Percentiles rank a stretch among this genome's conserved stretches.
These are phyloP conservation scores for Coemansia sp. DNA, from an alignment of 192 early-diverging fungal genomes.

Conservation along the genomic window DNA sequence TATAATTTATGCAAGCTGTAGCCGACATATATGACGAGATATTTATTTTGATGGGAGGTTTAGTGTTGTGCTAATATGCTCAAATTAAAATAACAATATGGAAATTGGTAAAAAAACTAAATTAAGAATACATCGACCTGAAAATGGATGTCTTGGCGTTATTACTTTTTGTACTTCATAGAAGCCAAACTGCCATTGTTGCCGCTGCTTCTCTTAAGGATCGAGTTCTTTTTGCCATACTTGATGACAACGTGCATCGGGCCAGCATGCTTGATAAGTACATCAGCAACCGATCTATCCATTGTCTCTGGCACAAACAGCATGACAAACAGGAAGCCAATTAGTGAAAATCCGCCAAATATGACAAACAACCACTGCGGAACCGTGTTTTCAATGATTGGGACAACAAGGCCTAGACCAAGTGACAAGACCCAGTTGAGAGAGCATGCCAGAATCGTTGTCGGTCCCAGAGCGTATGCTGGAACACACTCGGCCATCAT, in stretches of 20 bases:
- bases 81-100: not conserved
- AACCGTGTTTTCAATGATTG: conserved; percentile 28
- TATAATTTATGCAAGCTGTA: too few relatives aligned
- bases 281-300: conserved; percentile 53
- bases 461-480: conserved; percentile 62
- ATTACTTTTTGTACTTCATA: not conserved
- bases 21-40: not conserved
- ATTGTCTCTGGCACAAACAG: conserved; percentile 74
- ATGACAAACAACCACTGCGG: conserved; percentile 55
- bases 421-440: conserved; percentile 66
- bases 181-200: conserved; percentile 2
- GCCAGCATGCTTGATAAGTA: conserved; percentile 25
- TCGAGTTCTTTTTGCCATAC: not conserved
- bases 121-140: too few relatives aligned
- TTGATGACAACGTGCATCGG: conserved; percentile 24
- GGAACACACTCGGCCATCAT: conserved; percentile 69
- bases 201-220: conserved; percentile 1
- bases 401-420: conserved; percentile 53
- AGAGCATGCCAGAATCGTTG: conserved; percentile 62
- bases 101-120: too few relatives aligned
- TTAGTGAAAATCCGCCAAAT: conserved; percentile 58
- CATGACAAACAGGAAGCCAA: conserved; percentile 52
- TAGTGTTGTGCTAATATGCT: not conserved
- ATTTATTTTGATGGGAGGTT: not conserved
- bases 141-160: not conserved